A percentile compares a stretch with the other conserved stretches of the same genome.
Evolutionary conservation across 2,329 filamentous ascomycete species (phyloP).

Genomic region (Microsporum audouinii): DNA sequence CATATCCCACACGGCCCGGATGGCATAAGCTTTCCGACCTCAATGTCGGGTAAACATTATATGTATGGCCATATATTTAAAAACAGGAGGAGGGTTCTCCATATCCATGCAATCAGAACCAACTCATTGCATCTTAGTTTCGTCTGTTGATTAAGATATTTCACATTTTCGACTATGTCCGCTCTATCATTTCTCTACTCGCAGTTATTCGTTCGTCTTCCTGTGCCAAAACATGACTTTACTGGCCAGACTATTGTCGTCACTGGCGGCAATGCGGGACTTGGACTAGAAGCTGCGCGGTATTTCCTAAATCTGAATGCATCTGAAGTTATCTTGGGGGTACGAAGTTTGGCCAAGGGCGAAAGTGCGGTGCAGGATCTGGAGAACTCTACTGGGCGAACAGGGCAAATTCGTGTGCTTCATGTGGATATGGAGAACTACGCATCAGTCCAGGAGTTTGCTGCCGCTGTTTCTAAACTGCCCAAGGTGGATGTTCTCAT

Average conservation of each 20-base stretch:
- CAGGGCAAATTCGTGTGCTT: constrained; percentile 19
- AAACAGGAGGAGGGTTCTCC: neutral
- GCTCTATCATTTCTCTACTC: neutral
- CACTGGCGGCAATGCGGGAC: constrained; percentile 31
- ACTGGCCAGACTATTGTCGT: constrained; percentile 22
- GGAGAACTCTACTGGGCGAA: constrained; percentile 14
- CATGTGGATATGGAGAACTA: constrained; percentile 22
- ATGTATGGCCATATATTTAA: neutral
- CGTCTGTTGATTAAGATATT: neutral
- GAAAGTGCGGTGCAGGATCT: constrained; percentile 30
- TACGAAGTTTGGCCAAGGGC: constrained; percentile 26
- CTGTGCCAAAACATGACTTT: neutral
- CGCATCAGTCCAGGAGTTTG: constrained; percentile 25
- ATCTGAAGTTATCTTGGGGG: constrained; percentile 29
- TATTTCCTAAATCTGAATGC: constrained; percentile 27
- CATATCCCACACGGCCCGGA: neutral
- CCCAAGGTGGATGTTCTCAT: constrained; percentile 27
- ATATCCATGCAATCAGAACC: neutral
- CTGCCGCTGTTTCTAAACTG: constrained; percentile 11
- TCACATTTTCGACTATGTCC: neutral
- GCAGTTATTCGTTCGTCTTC: neutral
- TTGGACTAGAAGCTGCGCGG: constrained; percentile 30
- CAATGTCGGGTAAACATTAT: neutral
- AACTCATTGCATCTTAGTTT: neutral
- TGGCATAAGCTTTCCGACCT: neutral